These are phyloP conservation scores for Taxawa tesnikishii DNA, from an alignment of 2,329 filamentous ascomycete species.

Conservation along the genomic window DNA sequence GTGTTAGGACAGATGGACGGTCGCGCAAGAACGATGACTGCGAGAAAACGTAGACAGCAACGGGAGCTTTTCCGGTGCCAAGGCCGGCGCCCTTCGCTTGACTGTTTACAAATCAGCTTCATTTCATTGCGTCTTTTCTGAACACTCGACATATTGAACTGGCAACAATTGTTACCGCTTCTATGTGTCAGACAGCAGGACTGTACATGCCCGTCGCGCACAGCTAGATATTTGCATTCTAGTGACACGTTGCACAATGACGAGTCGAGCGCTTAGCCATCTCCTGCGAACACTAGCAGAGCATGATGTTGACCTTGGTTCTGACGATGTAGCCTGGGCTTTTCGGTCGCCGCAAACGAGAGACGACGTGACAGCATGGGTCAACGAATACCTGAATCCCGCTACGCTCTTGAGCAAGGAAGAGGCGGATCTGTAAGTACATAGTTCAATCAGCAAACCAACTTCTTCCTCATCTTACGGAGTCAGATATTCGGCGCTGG, in stretches of 20 bases:
- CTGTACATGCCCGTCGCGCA: not conserved
- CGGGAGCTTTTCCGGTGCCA: too few species aligned
- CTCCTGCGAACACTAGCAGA: slow-evolving; percentile 32
- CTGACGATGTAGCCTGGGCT: slow-evolving; percentile 34
- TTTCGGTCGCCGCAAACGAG: slow-evolving; percentile 32
- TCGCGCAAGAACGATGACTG: too few species aligned
- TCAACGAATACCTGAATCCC: slow-evolving; percentile 33
- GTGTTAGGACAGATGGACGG: too few species aligned
- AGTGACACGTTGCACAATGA: too few species aligned
- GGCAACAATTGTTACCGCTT: too few species aligned
- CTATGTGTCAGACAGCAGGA: not conserved
- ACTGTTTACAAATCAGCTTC: too few species aligned
- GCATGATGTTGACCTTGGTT: slow-evolving; percentile 28
- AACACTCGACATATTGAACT: not conserved
- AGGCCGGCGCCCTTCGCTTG: too few species aligned
- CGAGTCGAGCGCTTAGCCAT: slow-evolving; percentile 22
- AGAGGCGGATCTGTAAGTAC: slow-evolving; percentile 33
- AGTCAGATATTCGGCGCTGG: slow-evolving; percentile 2
- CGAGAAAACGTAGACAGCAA: too few species aligned
- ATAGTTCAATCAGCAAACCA: slow-evolving; percentile 14
- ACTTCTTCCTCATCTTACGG: not conserved
- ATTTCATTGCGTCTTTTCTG: too few species aligned
- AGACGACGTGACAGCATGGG: slow-evolving; percentile 29
- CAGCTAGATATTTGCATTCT: too few species aligned
- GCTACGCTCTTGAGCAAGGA: slow-evolving; percentile 35